A percentile compares a stretch with the other conserved stretches of the same genome.
These are phyloP conservation scores for Epichloe glyceriae DNA, from an alignment of 2,329 filamentous ascomycete genomes.

Conservation along the genomic window DNA sequence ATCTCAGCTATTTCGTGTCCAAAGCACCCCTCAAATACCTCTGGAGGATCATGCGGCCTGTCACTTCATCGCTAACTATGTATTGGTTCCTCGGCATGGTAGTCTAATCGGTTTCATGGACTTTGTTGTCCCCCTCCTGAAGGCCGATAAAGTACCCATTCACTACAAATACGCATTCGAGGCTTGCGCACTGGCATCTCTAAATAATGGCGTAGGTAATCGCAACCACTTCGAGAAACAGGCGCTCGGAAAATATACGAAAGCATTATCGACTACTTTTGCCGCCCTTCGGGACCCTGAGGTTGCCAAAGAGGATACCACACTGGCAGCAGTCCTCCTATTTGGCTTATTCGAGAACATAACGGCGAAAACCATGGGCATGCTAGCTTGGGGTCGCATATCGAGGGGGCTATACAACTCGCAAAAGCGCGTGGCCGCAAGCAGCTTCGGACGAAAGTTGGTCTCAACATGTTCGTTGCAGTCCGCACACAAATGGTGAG, in stretches of 20 bases:
- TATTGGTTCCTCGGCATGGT: slow-evolving; percentile 39
- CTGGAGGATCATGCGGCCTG: slow-evolving; percentile 43
- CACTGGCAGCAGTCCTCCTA: slow-evolving; percentile 45
- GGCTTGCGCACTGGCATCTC: slow-evolving; percentile 43
- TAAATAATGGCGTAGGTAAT: slow-evolving; percentile 35
- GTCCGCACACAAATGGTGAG: slow-evolving; percentile 48
- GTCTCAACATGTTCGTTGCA: slow-evolving; percentile 42
- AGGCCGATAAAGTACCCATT: slow-evolving; percentile 26
- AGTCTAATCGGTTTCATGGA: slow-evolving; percentile 43
- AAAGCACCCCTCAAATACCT: slow-evolving; percentile 28
- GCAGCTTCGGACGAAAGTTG: slow-evolving; percentile 39
- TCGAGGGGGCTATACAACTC: slow-evolving; percentile 50
- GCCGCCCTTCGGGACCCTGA: slow-evolving; percentile 37
- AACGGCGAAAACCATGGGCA: slow-evolving; percentile 38
- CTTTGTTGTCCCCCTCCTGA: slow-evolving; percentile 43
- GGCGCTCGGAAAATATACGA: slow-evolving; percentile 40
- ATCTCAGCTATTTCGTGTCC: slow-evolving; percentile 11
- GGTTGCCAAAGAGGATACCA: slow-evolving; percentile 39
- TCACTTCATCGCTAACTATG: slow-evolving; percentile 48
- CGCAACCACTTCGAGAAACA: slow-evolving; percentile 21
- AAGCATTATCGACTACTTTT: slow-evolving; percentile 40
- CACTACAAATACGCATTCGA: slow-evolving; percentile 44
- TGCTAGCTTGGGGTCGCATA: slow-evolving; percentile 48
- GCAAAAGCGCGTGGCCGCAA: slow-evolving; percentile 44
- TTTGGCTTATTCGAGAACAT: slow-evolving; percentile 50